Base-by-base conservation (phyloP, 352 stramenopile genomes). In the Blastocystis sp. region DNA sequence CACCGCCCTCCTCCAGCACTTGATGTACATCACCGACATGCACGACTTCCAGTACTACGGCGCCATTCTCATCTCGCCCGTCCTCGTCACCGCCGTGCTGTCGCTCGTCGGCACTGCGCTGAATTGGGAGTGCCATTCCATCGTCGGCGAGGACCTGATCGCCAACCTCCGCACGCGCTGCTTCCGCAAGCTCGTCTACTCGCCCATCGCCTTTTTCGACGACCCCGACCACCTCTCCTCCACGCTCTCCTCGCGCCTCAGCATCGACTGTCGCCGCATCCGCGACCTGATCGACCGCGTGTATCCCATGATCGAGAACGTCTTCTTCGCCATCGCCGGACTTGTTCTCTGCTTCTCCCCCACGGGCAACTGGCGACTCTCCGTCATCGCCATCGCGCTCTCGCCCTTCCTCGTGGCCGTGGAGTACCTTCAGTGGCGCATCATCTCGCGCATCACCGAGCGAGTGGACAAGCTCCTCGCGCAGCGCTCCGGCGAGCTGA, bases 201-300 rank as follows among this genome's bases (percentile, higher is more conserved):
- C 60, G 69, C 69, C 45, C 1, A 80, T 80, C 35, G 31, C 37
- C 31, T 80, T 80, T 41, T 80, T 80, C 55, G 69, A 80, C 41
- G 69, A 80, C 21, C 69, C 69, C 37, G 35, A 80, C 19, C 69
- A 80, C 37, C 16, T 80, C 16, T 45, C 69, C 31, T 26, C 69
- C 16, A 19, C 62, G 55, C 37, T 80, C 6, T 62, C 69, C n/a
- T 80, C 69, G 26, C 69, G 69, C 21, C 41, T 80, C 24, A 62
- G 69, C 45, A 61, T 80, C 29, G 69, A 88, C 6, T n/a, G 61
- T 37, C 77, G 77, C 21, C 77, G 77, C 19, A 26, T 88, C 21
- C 77, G 77, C 16, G 77, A 88, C 45, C 29, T 80, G 6, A 35
- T 65, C 13, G 69, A 80, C 60, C 69, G 55, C 12, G 62, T 41